Percentiles rank a stretch among this genome's conserved stretches.
Evolutionary conservation across 2,329 filamentous ascomycete species (phyloP).

Genomic region (Fusarium annulatum): DNA sequence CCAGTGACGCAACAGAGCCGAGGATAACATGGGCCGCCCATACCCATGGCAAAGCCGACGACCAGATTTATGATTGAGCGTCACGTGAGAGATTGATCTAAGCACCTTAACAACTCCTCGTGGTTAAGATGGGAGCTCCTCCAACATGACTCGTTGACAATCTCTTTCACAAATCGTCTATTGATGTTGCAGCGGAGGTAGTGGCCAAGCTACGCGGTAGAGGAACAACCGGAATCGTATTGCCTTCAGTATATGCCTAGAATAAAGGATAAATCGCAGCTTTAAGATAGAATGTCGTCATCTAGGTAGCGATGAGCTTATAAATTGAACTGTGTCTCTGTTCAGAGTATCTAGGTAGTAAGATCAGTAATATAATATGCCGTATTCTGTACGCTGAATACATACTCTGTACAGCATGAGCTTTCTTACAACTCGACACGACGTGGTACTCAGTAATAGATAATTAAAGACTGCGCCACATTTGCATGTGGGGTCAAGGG

Average conservation of each 20-base stretch:
- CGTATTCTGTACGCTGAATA: background rate
- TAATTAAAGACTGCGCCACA: conserved; percentile 31
- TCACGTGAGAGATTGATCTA: conserved; percentile 31
- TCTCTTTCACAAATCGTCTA: background rate
- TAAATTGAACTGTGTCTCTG: too few relatives aligned
- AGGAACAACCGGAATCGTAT: background rate
- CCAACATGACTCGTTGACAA: background rate
- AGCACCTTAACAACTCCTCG: background rate
- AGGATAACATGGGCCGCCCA: conserved; percentile 41
- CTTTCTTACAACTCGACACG: conserved; percentile 4
- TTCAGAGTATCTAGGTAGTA: background rate
- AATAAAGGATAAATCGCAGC: background rate
- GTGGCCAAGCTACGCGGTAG: background rate
- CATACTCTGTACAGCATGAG: background rate
- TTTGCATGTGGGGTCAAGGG: conserved; percentile 32
- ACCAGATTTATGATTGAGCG: background rate
- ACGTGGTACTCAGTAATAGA: background rate
- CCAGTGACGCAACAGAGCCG: conserved; percentile 46
- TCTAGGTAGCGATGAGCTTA: background rate
- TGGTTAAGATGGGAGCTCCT: background rate
- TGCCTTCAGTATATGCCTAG: background rate
- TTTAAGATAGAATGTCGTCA: background rate
- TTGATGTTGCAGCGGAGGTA: background rate
- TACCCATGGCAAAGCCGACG: conserved; percentile 39
- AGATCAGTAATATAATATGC: background rate